Conservation (phyloP, 2,329 filamentous ascomycete species). For the Ampelomyces quisqualis region DNA sequence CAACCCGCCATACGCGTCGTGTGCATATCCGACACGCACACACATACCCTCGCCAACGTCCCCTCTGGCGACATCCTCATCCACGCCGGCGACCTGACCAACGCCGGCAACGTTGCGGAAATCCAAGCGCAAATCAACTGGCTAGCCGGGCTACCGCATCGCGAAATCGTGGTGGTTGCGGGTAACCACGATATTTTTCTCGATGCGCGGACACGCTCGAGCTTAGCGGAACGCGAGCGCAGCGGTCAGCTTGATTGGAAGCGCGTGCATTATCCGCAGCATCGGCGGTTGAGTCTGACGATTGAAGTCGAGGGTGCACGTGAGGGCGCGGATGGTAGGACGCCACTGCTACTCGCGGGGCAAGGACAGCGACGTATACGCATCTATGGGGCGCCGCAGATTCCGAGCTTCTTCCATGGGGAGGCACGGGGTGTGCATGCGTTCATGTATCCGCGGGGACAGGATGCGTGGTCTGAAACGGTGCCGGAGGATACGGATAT, state of each 20-base stretch:
- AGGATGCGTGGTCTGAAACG: slow-evolving; percentile 70
- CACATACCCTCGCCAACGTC: slow-evolving; percentile 58
- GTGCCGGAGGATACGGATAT: slow-evolving; percentile 74
- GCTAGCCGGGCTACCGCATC: slow-evolving; percentile 71
- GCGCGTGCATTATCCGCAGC: slow-evolving; percentile 73
- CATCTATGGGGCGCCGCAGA: slow-evolving; percentile 79
- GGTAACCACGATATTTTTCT: slow-evolving; percentile 92
- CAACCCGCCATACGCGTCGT: slow-evolving; percentile 69
- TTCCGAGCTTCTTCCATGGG: slow-evolving; percentile 62
- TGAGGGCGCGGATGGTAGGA: too few species aligned
- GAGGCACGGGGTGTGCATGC: slow-evolving; percentile 67
- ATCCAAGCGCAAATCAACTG: slow-evolving; percentile 85
- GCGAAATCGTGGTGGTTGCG: slow-evolving; percentile 76
- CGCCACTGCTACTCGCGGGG: slow-evolving; percentile 24
- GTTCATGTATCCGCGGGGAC: slow-evolving; percentile 69
- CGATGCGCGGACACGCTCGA: slow-evolving; percentile 63
- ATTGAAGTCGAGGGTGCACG: slow-evolving; percentile 40
- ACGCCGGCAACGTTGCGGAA: slow-evolving; percentile 67
- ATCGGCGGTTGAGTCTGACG: slow-evolving; percentile 62
- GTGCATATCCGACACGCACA: slow-evolving; percentile 89
- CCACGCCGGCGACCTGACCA: slow-evolving; percentile 83
- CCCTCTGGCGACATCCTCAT: slow-evolving; percentile 82
- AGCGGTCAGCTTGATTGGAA: slow-evolving; percentile 63
- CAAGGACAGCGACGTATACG: slow-evolving; percentile 55
- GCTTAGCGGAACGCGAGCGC: slow-evolving; percentile 54